Percentiles rank a stretch among this genome's conserved stretches.
Evolutionary conservation across 2,329 filamentous ascomycete species (phyloP).

Genomic region (Thelonectria blattea): DNA sequence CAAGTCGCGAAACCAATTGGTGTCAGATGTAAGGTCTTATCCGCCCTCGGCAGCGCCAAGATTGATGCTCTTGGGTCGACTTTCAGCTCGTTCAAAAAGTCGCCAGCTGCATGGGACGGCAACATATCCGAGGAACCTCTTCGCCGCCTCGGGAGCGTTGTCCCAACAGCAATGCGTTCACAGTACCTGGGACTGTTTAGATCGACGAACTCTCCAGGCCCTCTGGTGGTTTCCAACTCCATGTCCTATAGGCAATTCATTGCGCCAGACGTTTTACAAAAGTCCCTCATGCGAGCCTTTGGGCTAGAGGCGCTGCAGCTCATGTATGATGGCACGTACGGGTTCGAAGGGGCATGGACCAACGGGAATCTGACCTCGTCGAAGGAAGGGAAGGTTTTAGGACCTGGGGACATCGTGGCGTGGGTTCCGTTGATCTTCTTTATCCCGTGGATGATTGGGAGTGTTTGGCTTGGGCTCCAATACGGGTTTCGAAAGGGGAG

Average conservation of each 20-base stretch:
- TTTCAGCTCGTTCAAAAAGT: slow-evolving; percentile 7
- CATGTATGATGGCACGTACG: slow-evolving; percentile 7
- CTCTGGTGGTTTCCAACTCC: neutral
- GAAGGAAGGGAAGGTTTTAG: neutral
- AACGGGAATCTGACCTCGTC: slow-evolving; percentile 11
- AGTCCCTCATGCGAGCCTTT: neutral
- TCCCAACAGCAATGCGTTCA: neutral
- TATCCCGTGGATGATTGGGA: neutral
- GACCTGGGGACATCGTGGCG: neutral
- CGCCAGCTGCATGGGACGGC: neutral
- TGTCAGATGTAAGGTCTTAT: neutral
- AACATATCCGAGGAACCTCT: neutral
- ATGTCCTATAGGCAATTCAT: neutral
- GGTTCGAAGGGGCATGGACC: slow-evolving; percentile 3
- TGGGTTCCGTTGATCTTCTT: neutral
- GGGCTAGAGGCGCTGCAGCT: slow-evolving; percentile 1
- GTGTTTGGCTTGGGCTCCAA: neutral
- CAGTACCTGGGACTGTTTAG: neutral
- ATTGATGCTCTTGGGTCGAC: slow-evolving; percentile 4
- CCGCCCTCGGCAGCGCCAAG: neutral
- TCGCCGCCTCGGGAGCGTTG: neutral
- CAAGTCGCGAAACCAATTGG: neutral
- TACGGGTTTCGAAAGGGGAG: too few relatives aligned
- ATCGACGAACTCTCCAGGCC: neutral
- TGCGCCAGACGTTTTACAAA: neutral